phyloP scores from a whole-genome alignment of 805 yeast genomes.

The Barnettozyma pratensis region DNA sequence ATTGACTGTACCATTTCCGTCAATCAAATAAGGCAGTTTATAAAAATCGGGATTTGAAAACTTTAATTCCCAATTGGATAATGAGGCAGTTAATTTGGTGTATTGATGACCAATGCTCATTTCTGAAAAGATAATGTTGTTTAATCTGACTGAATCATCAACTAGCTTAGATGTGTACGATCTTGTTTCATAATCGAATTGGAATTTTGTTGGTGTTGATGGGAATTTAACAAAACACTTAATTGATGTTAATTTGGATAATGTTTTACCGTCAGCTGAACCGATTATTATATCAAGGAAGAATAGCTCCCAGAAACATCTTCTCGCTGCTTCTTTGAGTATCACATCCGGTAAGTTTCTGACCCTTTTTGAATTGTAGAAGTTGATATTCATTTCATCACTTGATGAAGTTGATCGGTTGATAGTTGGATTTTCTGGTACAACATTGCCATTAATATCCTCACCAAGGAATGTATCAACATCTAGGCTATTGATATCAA shows the following conservation, averaged over 20 bases:
- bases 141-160: conserved; percentile 43
- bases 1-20: conserved; percentile 39
- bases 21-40: conserved; percentile 38
- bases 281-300: conserved; percentile 49
- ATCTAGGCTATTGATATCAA: conserved; percentile 38
- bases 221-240: conserved; percentile 38
- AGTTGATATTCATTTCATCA: conserved; percentile 23
- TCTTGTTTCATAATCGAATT: conserved; percentile 43
- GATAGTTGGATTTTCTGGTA: neutral
- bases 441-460: conserved; percentile 22
- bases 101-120: conserved; percentile 33
- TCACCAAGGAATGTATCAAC: conserved; percentile 17
- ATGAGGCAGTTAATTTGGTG: conserved; percentile 38
- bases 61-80: conserved; percentile 47
- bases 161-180: conserved; percentile 43
- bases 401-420: conserved; percentile 11
- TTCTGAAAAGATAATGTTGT: conserved; percentile 38
- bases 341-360: conserved; percentile 14
- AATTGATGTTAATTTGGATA: conserved; percentile 34
- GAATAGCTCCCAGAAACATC: conserved; percentile 48
- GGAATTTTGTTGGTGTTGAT: conserved; percentile 26
- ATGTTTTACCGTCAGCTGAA: conserved; percentile 45
- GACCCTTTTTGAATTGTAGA: conserved; percentile 20
- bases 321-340: conserved; percentile 31
- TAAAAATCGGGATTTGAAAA: conserved; percentile 39